Evolutionary conservation across 169 alveolate genomes (phyloP).

Genomic region (Cryptosporidium sp.): DNA sequence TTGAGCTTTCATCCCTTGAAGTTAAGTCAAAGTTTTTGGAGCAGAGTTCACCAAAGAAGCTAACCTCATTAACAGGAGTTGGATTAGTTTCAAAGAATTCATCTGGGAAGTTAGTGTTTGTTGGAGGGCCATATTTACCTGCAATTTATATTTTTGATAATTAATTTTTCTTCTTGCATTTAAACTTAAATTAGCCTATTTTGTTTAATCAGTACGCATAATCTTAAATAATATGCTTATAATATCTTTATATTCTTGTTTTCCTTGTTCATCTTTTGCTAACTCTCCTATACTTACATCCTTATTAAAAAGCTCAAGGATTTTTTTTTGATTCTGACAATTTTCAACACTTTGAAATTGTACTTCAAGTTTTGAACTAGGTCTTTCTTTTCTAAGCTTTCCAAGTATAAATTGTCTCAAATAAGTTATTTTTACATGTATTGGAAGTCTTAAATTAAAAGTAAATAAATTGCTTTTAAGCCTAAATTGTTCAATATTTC

Average conservation of each 20-base stretch:
- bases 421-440: slow-evolving; percentile 22
- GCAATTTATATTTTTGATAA: slow-evolving; percentile 44
- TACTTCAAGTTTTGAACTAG: slow-evolving; percentile 1
- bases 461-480: slow-evolving; percentile 9
- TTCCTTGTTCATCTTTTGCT: slow-evolving; percentile 1
- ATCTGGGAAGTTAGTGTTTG: slow-evolving; percentile 39
- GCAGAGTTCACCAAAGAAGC: background rate
- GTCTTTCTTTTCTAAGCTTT: slow-evolving; percentile 45
- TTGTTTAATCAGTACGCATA: background rate
- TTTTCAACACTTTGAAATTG: slow-evolving; percentile 8
- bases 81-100: slow-evolving; percentile 43
- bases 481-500: background rate
- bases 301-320: background rate
- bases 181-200: background rate
- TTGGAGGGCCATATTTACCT: slow-evolving; percentile 52
- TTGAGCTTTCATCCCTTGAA: slow-evolving; percentile 10
- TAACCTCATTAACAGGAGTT: slow-evolving; percentile 17
- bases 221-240: slow-evolving; percentile 3
- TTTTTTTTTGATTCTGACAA: background rate
- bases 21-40: slow-evolving; percentile 15
- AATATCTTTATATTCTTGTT: slow-evolving; percentile 13
- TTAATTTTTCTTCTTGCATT: background rate
- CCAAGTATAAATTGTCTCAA: slow-evolving; percentile 47
- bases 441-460: slow-evolving; percentile 33
- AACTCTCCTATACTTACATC: slow-evolving; percentile 7